Evolutionary conservation across 108 stramenopile species (phyloP).

Genomic region (Phaeodactylum tricornutum): DNA sequence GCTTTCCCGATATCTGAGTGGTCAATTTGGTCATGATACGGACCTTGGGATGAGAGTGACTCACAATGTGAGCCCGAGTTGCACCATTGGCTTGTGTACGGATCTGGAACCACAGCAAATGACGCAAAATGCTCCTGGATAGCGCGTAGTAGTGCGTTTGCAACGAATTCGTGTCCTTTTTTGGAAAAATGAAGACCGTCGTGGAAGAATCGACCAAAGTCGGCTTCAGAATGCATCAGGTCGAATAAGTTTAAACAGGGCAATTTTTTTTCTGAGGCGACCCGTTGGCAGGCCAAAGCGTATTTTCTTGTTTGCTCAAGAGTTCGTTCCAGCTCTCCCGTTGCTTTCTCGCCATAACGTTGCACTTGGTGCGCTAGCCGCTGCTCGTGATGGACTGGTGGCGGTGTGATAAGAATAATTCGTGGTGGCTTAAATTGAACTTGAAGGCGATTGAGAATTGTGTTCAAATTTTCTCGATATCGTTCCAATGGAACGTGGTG

Average conservation of each 20-base stretch:
- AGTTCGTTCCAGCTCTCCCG: slow-evolving; percentile 46
- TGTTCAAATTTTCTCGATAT: slow-evolving; percentile 50
- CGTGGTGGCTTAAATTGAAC: background rate
- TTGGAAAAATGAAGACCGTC: slow-evolving; percentile 74
- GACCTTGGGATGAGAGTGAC: slow-evolving; percentile 25
- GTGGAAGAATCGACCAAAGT: slow-evolving; percentile 30
- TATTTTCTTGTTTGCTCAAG: slow-evolving; percentile 39
- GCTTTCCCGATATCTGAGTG: slow-evolving; percentile 29
- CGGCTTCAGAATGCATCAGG: slow-evolving; percentile 27
- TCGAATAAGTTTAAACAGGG: slow-evolving; percentile 45
- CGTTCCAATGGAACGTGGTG: slow-evolving; percentile 61
- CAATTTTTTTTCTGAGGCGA: slow-evolving; percentile 29
- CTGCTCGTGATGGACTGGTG: slow-evolving; percentile 56
- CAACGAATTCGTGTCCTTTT: slow-evolving; percentile 47
- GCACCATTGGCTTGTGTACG: slow-evolving; percentile 38
- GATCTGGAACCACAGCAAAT: slow-evolving; percentile 38
- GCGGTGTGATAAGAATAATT: slow-evolving; percentile 60
- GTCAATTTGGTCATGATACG: slow-evolving; percentile 79
- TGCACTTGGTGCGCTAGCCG: slow-evolving; percentile 40
- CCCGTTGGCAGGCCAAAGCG: slow-evolving; percentile 34
- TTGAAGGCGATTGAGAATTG: slow-evolving; percentile 30
- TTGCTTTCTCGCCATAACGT: slow-evolving; percentile 53
- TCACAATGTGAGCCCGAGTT: slow-evolving; percentile 52
- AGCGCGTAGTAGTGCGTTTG: slow-evolving; percentile 20
- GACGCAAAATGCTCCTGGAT: slow-evolving; percentile 35